Percentiles rank a stretch among this genome's conserved stretches.
Conservation (phyloP, 768 basidiomycete genomes). For the Sistotremastrum suecicum region DNA sequence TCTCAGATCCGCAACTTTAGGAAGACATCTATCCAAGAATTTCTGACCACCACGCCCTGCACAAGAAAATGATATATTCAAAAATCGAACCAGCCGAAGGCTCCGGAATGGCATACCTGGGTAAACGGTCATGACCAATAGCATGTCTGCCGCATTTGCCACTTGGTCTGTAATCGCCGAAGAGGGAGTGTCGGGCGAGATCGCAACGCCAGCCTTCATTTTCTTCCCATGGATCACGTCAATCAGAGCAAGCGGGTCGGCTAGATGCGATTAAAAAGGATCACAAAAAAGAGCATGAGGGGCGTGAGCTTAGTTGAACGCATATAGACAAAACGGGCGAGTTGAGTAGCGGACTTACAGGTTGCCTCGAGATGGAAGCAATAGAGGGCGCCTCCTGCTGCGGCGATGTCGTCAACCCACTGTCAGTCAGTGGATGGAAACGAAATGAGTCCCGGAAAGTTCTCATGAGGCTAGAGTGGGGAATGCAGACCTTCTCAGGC, state of each 20-base stretch:
- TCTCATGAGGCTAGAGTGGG: background rate
- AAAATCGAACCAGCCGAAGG: background rate
- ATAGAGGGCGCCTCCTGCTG: slow-evolving; percentile 89
- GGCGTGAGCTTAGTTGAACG: background rate
- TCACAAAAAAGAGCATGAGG: background rate
- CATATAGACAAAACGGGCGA: background rate
- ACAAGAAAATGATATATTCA: background rate
- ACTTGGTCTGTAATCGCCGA: slow-evolving; percentile 77
- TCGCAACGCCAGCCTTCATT: slow-evolving; percentile 94
- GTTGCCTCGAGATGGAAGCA: slow-evolving; percentile 96
- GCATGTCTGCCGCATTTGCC: slow-evolving; percentile 77
- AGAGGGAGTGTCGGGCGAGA: slow-evolving; percentile 90
- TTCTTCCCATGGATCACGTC: slow-evolving; percentile 61
- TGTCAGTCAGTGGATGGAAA: slow-evolving; percentile 18
- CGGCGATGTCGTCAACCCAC: slow-evolving; percentile 96
- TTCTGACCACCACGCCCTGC: slow-evolving; percentile 90
- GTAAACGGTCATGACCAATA: slow-evolving; percentile 97
- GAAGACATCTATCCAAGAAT: slow-evolving; percentile 83
- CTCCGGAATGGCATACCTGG: slow-evolving; percentile 39
- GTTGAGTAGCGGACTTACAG: slow-evolving; percentile 31
- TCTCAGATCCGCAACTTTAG: slow-evolving; percentile 86
- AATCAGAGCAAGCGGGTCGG: slow-evolving; percentile 65
- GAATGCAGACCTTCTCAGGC: slow-evolving; percentile 61
- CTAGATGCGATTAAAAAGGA: slow-evolving; percentile 22
- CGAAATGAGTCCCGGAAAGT: background rate